Conservation (phyloP, 2,329 filamentous ascomycete genomes). For the Atkinsonella hypoxylon region DNA sequence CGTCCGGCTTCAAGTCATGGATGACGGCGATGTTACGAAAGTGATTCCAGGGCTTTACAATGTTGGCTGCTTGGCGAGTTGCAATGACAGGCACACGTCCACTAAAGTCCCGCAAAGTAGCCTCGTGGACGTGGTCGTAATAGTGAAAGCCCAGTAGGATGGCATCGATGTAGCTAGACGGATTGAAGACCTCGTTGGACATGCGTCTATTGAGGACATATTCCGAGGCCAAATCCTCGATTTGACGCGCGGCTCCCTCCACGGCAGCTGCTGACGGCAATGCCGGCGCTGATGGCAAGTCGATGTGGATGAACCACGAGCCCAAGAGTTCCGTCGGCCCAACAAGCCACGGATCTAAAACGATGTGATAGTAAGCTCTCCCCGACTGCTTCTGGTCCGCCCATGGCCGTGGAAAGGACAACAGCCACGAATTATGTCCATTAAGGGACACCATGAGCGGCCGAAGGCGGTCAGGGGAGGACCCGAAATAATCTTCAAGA, state of each 20-base stretch:
- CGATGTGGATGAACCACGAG: constrained; percentile 14
- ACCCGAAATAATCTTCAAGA: constrained; percentile 8
- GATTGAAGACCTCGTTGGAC: constrained; percentile 9
- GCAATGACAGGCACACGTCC: constrained; percentile 7
- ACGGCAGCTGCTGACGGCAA: constrained; percentile 6
- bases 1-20: neutral
- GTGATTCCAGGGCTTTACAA: constrained; percentile 8
- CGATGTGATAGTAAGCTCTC: constrained; percentile 20
- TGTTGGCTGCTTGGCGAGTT: constrained; percentile 6
- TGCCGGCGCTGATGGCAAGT: constrained; percentile 6
- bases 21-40: constrained; percentile 6
- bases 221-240: constrained; percentile 7
- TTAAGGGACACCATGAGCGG: constrained; percentile 21
- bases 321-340: constrained; percentile 12
- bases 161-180: constrained; percentile 7
- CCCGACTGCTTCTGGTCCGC: constrained; percentile 10
- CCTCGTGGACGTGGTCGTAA: constrained; percentile 8
- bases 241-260: constrained; percentile 6
- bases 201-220: constrained; percentile 6
- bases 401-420: constrained; percentile 20
- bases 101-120: constrained; percentile 6
- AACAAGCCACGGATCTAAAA: constrained; percentile 22
- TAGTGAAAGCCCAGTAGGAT: constrained; percentile 7
- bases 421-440: constrained; percentile 23
- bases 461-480: constrained; percentile 8